Conservation (phyloP, 2,329 filamentous ascomycete species). For the Pseudocercospora vitis region DNA sequence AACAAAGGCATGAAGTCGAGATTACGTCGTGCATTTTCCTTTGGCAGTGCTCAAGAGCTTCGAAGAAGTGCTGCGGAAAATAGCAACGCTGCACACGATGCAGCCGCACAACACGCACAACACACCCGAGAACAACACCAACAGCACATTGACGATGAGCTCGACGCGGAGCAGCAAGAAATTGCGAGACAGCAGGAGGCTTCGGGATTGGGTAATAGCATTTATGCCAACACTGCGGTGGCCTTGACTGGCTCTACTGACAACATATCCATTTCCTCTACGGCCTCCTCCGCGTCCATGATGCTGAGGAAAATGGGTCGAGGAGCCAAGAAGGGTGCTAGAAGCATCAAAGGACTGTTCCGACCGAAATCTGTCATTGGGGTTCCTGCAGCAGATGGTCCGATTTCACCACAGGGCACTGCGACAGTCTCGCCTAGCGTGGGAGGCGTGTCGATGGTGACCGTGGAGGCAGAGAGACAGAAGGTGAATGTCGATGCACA, state of each 20-base stretch:
- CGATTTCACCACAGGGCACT: constrained; percentile 51
- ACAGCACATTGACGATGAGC: constrained; percentile 35
- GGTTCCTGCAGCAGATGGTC: constrained; percentile 68
- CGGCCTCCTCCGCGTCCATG: constrained; percentile 82
- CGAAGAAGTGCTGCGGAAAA: constrained; percentile 70
- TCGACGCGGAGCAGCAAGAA: constrained; percentile 81
- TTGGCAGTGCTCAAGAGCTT: constrained; percentile 91
- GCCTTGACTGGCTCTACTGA: constrained; percentile 87
- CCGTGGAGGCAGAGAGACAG: constrained; percentile 88
- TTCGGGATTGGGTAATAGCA: constrained; percentile 84
- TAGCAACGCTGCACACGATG: constrained; percentile 37
- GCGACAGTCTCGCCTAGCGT: constrained; percentile 56
- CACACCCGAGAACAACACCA: constrained; percentile 34
- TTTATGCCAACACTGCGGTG: constrained; percentile 71
- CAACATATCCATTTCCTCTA: constrained; percentile 88
- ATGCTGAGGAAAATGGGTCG: constrained; percentile 99
- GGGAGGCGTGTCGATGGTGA: constrained; percentile 92
- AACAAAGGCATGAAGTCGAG: constrained; percentile 82
- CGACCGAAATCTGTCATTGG: constrained; percentile 89
- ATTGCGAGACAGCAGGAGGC: constrained; percentile 93
- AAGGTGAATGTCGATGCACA: constrained; percentile 74
- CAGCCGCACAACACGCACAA: constrained; percentile 27
- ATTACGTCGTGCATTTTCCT: constrained; percentile 88
- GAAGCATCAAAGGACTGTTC: constrained; percentile 91
- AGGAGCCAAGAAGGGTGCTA: constrained; percentile 91